A percentile compares a stretch with the other conserved stretches of the same genome.
Evolutionary conservation across 305 asterid genomes (phyloP).

Genomic region (Fraxinus xanthoxyloides): DNA sequence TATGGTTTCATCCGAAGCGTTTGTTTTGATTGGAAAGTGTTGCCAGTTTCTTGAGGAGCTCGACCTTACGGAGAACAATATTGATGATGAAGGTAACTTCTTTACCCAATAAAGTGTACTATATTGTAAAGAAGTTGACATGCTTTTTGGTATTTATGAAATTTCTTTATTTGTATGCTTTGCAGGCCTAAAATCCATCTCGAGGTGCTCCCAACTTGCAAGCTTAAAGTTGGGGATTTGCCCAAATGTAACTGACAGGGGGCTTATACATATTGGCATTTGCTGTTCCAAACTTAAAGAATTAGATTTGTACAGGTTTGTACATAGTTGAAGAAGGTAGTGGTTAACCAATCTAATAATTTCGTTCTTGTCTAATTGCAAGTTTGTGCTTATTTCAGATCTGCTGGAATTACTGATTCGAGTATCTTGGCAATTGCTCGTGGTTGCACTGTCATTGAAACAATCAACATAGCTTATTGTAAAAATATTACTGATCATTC

Average conservation of each 20-base stretch:
- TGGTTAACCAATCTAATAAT: background rate
- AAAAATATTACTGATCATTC: constrained; percentile 57
- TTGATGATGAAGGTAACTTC: constrained; percentile 79
- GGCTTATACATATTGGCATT: constrained; percentile 66
- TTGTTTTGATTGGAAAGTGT: constrained; percentile 75
- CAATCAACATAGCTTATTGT: constrained; percentile 72
- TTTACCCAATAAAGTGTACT: background rate
- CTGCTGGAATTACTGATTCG: constrained; percentile 67
- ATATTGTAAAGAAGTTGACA: background rate
- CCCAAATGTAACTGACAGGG: constrained; percentile 66
- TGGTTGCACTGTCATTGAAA: constrained; percentile 69
- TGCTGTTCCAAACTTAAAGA: constrained; percentile 72
- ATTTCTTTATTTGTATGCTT: background rate
- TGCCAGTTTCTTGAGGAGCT: constrained; percentile 84
- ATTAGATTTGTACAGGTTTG: constrained; percentile 83
- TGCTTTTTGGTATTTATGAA: constrained; percentile 7
- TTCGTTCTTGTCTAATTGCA: background rate
- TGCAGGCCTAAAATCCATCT: constrained; percentile 68
- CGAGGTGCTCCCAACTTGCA: constrained; percentile 59
- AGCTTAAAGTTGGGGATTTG: constrained; percentile 81
- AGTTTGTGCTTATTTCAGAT: constrained; percentile 43
- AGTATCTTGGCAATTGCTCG: constrained; percentile 56
- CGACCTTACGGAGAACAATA: constrained; percentile 86
- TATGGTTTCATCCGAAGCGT: constrained; percentile 64
- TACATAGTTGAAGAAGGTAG: background rate